These are phyloP conservation scores for Candida endomychidarum DNA, from an alignment of 805 yeast genomes.

Conservation along the genomic window DNA sequence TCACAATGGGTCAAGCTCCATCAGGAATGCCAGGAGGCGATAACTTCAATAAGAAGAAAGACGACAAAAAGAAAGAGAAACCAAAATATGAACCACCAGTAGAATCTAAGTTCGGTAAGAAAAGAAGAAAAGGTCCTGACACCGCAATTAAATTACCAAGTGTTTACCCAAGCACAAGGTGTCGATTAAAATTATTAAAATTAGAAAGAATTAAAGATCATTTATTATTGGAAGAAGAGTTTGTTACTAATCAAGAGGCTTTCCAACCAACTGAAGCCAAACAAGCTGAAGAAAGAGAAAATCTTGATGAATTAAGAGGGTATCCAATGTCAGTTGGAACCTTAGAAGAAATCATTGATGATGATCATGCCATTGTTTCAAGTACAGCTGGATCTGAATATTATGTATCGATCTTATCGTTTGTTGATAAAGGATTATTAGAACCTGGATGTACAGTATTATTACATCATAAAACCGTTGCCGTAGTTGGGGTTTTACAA, in stretches of 20 bases:
- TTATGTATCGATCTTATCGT: conserved; percentile 91
- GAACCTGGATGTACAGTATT: conserved; percentile 98
- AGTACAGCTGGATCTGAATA: conserved; percentile 96
- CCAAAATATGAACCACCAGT: conserved; percentile 99
- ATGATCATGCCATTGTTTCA: conserved; percentile 97
- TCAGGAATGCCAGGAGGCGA: conserved; percentile 56
- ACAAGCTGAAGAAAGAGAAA: conserved; percentile 93
- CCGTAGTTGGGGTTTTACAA: conserved; percentile 96
- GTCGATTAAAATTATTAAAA: conserved; percentile 85
- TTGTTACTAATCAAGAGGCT: conserved; percentile 90
- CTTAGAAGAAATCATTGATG: conserved; percentile 94
- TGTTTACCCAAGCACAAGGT: conserved; percentile 89
- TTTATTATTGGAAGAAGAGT: conserved; percentile 90
- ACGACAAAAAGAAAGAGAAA: conserved; percentile 70
- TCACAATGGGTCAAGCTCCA: conserved; percentile 51
- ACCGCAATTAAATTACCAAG: conserved; percentile 81
- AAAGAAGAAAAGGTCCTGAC: conserved; percentile 90
- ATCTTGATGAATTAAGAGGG: conserved; percentile 93
- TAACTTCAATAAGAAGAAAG: conserved; percentile 48
- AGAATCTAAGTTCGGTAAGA: conserved; percentile 88
- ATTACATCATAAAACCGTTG: conserved; percentile 91
- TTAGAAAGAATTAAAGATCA: conserved; percentile 97
- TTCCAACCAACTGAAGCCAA: conserved; percentile 95
- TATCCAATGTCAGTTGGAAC: conserved; percentile 96
- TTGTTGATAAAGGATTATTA: conserved; percentile 92